A percentile compares a stretch with the other conserved stretches of the same genome.
Evolutionary conservation across 352 stramenopile genomes (phyloP).

Genomic region (Phytophthora pisi): DNA sequence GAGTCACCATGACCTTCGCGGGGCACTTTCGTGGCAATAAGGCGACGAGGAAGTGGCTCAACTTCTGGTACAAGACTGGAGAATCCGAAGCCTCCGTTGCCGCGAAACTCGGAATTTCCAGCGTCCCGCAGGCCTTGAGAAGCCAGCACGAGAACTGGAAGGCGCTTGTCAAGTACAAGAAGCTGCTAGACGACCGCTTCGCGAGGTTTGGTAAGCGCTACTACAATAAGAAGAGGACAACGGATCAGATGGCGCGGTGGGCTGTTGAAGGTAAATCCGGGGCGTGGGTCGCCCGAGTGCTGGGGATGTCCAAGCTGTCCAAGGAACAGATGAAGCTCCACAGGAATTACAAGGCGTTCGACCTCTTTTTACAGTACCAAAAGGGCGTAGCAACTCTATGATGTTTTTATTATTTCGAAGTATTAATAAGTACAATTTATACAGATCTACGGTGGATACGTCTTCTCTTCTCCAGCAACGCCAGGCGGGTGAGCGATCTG

Average conservation of each 20-base stretch:
- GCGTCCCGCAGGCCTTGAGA: neutral
- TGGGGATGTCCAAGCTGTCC: neutral
- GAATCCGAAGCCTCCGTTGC: neutral
- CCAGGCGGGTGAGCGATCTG: constrained; percentile 22
- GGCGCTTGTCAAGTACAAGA: neutral
- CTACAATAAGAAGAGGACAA: neutral
- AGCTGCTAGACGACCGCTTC: neutral
- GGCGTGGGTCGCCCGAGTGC: neutral
- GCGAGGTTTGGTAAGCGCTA: neutral
- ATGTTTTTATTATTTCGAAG: neutral
- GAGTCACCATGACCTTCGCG: neutral
- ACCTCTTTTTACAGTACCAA: neutral
- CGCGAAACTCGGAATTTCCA: neutral
- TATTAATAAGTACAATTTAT: neutral
- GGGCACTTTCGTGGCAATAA: neutral
- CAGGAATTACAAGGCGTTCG: neutral
- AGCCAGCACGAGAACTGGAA: neutral
- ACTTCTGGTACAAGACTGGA: no score
- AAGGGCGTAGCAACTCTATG: no score
- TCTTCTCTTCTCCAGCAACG: constrained; percentile 9
- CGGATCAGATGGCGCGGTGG: neutral
- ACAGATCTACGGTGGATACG: neutral
- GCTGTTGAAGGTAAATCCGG: neutral
- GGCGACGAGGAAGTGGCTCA: neutral
- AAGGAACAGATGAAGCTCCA: neutral